Percentiles rank a stretch among this genome's conserved stretches.
phyloP scores from a whole-genome alignment of 2,329 filamentous ascomycete genomes.

The Monilinia polystroma region DNA sequence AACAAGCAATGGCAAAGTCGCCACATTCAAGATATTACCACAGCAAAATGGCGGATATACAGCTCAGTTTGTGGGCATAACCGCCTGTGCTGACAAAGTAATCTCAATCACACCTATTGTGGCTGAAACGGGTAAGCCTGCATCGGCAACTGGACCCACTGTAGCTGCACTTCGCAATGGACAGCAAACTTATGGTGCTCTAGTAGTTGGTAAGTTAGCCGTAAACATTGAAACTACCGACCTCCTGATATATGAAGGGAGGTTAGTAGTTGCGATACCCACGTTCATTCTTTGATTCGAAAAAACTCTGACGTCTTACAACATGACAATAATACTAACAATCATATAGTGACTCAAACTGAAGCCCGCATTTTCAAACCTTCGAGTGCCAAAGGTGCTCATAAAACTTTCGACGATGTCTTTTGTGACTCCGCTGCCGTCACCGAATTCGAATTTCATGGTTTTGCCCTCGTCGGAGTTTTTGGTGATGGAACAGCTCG shows the following conservation, averaged over 20 bases:
- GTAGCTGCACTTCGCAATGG: conserved; percentile 78
- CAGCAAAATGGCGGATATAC: conserved; percentile 66
- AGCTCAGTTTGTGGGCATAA: conserved; percentile 68
- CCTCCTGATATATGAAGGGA: background rate
- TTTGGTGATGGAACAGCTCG: conserved; percentile 80
- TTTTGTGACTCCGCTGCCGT: conserved; percentile 81
- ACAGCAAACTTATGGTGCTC: conserved; percentile 70
- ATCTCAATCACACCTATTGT: conserved; percentile 79
- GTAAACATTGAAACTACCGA: background rate
- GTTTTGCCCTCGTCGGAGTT: conserved; percentile 76
- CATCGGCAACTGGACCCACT: conserved; percentile 69
- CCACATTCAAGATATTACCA: conserved; percentile 88
- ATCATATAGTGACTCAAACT: conserved; percentile 53
- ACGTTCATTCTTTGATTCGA: background rate
- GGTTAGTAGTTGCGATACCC: background rate
- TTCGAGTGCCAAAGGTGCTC: conserved; percentile 81
- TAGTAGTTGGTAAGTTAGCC: conserved; percentile 65
- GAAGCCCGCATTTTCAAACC: conserved; percentile 89
- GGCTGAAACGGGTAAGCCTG: conserved; percentile 71
- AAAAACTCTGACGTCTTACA: too few relatives aligned
- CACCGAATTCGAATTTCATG: conserved; percentile 70
- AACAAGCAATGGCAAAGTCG: conserved; percentile 78
- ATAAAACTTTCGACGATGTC: conserved; percentile 79
- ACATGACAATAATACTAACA: conserved; percentile 24
- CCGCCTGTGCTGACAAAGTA: conserved; percentile 65